Evolutionary conservation across 305 asterid genomes (phyloP).

Genomic region (Fraxinus platypoda): DNA sequence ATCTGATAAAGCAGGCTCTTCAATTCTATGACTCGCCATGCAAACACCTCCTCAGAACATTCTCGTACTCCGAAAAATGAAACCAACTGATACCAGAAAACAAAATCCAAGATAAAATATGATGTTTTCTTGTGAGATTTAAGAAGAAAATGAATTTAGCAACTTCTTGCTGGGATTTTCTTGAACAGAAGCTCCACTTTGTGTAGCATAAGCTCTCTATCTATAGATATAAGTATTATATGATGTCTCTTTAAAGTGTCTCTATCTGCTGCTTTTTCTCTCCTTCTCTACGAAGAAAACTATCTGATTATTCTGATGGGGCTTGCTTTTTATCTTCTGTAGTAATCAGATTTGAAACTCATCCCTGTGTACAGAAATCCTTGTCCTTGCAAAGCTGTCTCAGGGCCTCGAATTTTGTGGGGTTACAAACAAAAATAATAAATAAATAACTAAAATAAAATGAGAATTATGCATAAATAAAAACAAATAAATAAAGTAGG

Average conservation of each 20-base stretch:
- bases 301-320: conserved; percentile 38
- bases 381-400: conserved; percentile 53
- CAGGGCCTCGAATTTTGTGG: conserved; percentile 41
- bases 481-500: conserved; percentile 32
- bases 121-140: not conserved
- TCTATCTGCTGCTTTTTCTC: conserved; percentile 34
- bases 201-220: conserved; percentile 2
- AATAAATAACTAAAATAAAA: conserved; percentile 6
- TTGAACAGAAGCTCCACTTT: conserved; percentile 27
- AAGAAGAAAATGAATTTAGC: not conserved
- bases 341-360: conserved; percentile 21
- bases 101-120: not conserved
- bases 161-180: not conserved
- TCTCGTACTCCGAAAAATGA: not conserved
- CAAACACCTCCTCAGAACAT: conserved; percentile 40
- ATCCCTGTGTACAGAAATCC: conserved; percentile 31
- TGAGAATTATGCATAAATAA: conserved; percentile 6
- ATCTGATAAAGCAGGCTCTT: conserved; percentile 32
- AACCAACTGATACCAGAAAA: not conserved
- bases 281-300: conserved; percentile 47
- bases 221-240: not conserved
- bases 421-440: conserved; percentile 20
- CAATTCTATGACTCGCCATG: conserved; percentile 77
- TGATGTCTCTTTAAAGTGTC: conserved; percentile 31
- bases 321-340: not conserved